Conservation (phyloP, 345 rosid species). For the Mercurialis annua region DNA sequence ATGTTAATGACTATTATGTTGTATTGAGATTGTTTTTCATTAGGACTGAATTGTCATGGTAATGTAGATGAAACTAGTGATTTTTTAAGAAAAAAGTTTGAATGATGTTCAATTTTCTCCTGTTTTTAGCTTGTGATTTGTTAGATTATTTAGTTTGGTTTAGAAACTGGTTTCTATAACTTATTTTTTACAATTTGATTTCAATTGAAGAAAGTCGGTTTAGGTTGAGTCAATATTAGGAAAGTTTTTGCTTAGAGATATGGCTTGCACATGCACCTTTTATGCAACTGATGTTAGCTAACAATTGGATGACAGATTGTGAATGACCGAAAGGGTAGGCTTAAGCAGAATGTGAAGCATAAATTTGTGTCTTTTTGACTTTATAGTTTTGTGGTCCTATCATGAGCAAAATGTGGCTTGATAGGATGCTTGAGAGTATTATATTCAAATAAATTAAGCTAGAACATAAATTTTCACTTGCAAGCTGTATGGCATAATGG, state of each 20-base stretch:
- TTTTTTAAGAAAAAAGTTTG: not conserved
- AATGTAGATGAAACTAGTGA: too few species aligned
- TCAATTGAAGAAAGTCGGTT: not conserved
- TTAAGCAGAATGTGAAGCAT: not conserved
- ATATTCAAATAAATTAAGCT: not conserved
- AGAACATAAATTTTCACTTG: not conserved
- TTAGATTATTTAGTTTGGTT: not conserved
- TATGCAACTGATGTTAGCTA: not conserved
- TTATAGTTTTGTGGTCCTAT: not conserved
- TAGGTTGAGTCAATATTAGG: not conserved
- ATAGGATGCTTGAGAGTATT: not conserved
- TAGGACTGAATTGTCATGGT: not conserved
- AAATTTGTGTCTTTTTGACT: not conserved
- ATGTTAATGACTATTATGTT: too few species aligned
- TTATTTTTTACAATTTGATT: not conserved
- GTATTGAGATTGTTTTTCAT: not conserved
- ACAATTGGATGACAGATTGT: not conserved
- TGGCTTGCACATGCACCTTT: not conserved
- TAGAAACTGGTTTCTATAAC: not conserved
- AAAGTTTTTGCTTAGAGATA: not conserved
- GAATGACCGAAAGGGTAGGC: not conserved
- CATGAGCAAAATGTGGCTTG: not conserved
- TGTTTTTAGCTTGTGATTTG: not conserved
- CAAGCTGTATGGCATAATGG: not conserved
- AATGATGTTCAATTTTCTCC: not conserved